phyloP scores from a whole-genome alignment of 1,284 basidiomycete genomes.

The Marasmius tenuissimus region DNA sequence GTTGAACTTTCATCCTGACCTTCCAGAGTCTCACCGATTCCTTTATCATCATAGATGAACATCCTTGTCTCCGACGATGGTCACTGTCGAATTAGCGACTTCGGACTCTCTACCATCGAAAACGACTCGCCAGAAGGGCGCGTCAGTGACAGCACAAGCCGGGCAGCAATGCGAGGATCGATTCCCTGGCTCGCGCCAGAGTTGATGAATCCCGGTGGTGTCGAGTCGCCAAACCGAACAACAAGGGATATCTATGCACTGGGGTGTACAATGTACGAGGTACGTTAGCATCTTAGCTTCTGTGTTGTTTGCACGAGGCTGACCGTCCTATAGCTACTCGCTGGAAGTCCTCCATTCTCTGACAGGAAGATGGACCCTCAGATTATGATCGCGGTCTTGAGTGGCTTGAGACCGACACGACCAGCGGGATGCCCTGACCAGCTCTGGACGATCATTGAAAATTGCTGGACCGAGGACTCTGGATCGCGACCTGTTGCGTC shows the following conservation, averaged over 20 bases:
- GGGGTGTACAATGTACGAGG: slow-evolving; percentile 11
- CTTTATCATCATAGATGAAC: slow-evolving; percentile 4
- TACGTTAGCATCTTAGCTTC: background rate
- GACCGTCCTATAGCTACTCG: background rate
- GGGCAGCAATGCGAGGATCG: background rate
- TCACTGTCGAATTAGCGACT: slow-evolving; percentile 10
- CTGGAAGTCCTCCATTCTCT: background rate
- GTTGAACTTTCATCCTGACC: background rate
- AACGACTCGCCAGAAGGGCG: background rate
- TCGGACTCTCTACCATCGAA: slow-evolving; percentile 7
- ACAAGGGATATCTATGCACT: slow-evolving; percentile 13
- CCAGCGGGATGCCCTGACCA: background rate
- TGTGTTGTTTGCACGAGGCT: background rate
- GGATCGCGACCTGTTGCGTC: background rate
- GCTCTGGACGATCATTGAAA: background rate
- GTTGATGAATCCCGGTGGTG: slow-evolving; percentile 1
- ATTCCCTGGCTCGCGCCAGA: slow-evolving; percentile 11
- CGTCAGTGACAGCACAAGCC: background rate
- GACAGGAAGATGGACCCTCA: background rate
- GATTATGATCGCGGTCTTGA: background rate
- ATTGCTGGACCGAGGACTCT: background rate
- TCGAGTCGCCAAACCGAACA: background rate
- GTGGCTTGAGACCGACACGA: background rate
- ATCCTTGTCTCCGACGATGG: slow-evolving; percentile 6
- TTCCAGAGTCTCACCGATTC: background rate